phyloP scores from a whole-genome alignment of 139 green algal genomes.

The Spirogloea muscicola region DNA sequence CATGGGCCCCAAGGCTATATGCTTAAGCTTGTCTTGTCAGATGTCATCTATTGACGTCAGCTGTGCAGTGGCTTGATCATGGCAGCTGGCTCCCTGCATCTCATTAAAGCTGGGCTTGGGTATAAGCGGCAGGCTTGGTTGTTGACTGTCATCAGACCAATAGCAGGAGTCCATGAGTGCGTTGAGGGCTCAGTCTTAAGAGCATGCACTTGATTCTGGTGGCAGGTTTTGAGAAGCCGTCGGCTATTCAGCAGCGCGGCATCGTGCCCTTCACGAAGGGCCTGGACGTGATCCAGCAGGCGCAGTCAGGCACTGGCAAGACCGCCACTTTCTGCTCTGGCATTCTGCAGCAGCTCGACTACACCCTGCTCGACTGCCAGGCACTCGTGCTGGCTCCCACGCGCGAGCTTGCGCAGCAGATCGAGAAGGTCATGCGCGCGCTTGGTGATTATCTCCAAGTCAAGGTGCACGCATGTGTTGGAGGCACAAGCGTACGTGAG shows the following conservation, averaged over 20 bases:
- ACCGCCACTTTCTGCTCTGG: conserved; percentile 98
- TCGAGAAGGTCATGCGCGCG: conserved; percentile 97
- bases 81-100: too few relatives aligned
- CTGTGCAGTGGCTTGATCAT: too few relatives aligned
- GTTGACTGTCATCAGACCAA: too few relatives aligned
- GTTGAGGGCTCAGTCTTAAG: too few relatives aligned
- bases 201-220: too few relatives aligned
- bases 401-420: conserved; percentile 98
- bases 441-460: conserved; percentile 96
- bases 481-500: conserved; percentile 90
- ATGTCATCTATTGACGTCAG: too few relatives aligned
- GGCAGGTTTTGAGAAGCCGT: conserved; percentile 94
- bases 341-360: conserved; percentile 96
- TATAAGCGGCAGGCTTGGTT: too few relatives aligned
- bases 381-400: conserved; percentile 95
- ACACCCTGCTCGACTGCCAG: conserved; percentile 85
- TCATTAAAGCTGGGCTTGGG: too few relatives aligned
- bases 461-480: conserved; percentile 98
- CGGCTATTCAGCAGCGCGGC: conserved; percentile 97
- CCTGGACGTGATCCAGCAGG: conserved; percentile 98
- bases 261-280: conserved; percentile 97
- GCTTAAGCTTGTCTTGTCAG: too few relatives aligned
- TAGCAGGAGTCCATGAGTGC: too few relatives aligned
- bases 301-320: conserved; percentile 98
- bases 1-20: too few relatives aligned